Evolutionary conservation across 139 green algal species (phyloP).

Genomic region (Closterium sp.): DNA sequence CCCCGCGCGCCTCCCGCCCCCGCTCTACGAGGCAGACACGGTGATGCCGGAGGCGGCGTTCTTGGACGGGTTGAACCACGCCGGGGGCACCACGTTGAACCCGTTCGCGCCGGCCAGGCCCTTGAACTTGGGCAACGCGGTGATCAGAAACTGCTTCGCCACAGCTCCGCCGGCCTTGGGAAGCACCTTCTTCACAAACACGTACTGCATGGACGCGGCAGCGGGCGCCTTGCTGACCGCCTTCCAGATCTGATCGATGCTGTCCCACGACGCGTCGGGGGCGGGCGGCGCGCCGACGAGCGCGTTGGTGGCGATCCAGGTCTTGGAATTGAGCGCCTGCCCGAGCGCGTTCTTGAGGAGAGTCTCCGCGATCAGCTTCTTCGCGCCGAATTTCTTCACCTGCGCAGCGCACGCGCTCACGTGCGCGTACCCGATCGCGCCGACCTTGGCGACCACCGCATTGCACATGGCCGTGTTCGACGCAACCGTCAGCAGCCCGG

Average conservation of each 20-base stretch:
- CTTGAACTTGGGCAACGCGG: background rate
- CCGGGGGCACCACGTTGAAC: background rate
- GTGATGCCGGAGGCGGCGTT: background rate
- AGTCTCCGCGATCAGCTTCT: background rate
- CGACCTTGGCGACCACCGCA: background rate
- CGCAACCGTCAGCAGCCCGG: background rate
- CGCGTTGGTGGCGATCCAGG: background rate
- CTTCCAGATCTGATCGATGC: background rate
- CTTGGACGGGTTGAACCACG: background rate
- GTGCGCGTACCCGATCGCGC: background rate
- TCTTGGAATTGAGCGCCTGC: background rate
- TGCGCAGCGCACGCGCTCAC: background rate
- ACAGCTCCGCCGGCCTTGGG: background rate
- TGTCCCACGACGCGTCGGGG: background rate
- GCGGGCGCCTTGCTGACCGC: background rate
- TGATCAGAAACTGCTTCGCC: background rate
- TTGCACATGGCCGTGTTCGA: background rate
- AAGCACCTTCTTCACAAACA: background rate
- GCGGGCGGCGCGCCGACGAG: background rate
- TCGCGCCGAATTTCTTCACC: background rate
- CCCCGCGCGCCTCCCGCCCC: too few relatives aligned
- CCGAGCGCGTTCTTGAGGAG: background rate
- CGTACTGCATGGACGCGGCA: background rate
- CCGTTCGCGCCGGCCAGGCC: background rate
- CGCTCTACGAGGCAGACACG: background rate